Conservation (phyloP, 2,329 filamentous ascomycete genomes). For the Coniochaeta pulveracea region DNA sequence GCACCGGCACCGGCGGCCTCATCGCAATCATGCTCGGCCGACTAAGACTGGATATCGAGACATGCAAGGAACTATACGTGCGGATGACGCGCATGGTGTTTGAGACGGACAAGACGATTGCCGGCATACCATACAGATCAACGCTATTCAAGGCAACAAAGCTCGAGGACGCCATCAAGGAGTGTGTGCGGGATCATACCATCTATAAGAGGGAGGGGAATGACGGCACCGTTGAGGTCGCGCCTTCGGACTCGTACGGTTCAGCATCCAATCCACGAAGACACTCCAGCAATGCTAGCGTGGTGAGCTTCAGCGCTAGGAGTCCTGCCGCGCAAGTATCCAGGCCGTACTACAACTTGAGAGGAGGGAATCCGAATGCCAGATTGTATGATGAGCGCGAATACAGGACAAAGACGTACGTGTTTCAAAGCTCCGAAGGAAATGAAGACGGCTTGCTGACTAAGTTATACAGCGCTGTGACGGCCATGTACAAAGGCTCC, state of each 20-base stretch:
- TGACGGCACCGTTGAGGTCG: constrained; percentile 40
- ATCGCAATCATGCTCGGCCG: constrained; percentile 97
- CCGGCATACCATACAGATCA: constrained; percentile 85
- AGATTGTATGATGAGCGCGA: constrained; percentile 80
- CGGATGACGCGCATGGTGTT: constrained; percentile 91
- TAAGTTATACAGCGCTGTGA: constrained; percentile 58
- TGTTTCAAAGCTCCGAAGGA: constrained; percentile 9
- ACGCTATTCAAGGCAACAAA: constrained; percentile 96
- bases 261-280: constrained; percentile 38
- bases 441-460: constrained; percentile 8
- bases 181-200: constrained; percentile 79
- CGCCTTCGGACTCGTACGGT: constrained; percentile 28
- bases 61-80: constrained; percentile 95
- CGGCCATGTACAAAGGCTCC: constrained; percentile 81
- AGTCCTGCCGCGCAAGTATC: constrained; percentile 46
- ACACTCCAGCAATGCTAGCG: constrained; percentile 69
- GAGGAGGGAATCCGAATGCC: constrained; percentile 75
- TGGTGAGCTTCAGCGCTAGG: constrained; percentile 67
- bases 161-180: constrained; percentile 84
- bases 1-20: constrained; percentile 87
- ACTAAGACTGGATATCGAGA: constrained; percentile 83
- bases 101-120: constrained; percentile 95
- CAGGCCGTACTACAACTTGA: constrained; percentile 39
- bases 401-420: constrained; percentile 81
- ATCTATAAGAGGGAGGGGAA: constrained; percentile 74